Conservation (phyloP, 495 filamentous ascomycete species). For the Cryomyces antarcticus region DNA sequence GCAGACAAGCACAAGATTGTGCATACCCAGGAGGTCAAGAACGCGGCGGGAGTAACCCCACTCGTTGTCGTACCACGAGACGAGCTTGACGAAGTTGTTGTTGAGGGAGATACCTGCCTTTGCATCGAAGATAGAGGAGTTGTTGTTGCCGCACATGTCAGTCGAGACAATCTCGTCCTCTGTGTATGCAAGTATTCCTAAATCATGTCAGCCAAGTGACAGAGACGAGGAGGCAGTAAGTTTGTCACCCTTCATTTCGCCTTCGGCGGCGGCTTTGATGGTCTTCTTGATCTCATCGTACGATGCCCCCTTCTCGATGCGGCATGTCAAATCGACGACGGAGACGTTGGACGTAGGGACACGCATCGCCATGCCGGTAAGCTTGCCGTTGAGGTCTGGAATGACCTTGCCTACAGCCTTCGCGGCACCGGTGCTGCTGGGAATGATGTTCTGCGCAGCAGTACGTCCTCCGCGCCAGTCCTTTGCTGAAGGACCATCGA, state of each 20-base stretch:
- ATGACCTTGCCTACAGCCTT: conserved; percentile 99
- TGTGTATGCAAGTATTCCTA: conserved; percentile 80
- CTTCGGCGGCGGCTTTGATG: conserved; percentile 75
- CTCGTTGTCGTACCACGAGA: conserved; percentile 96
- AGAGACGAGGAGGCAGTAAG: not conserved
- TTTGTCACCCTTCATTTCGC: conserved; percentile 61
- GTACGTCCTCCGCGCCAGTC: conserved; percentile 98
- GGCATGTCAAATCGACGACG: conserved; percentile 91
- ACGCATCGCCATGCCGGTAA: conserved; percentile 98
- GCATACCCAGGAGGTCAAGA: conserved; percentile 64
- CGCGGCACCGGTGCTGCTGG: conserved; percentile 95
- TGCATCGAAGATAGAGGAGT: conserved; percentile 97
- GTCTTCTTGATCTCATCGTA: conserved; percentile 89
- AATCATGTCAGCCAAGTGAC: not conserved
- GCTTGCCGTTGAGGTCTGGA: conserved; percentile 90
- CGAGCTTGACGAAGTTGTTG: conserved; percentile 94
- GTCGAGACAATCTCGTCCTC: conserved; percentile 93
- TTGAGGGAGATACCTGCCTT: conserved; percentile 98
- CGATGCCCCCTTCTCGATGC: conserved; percentile 68
- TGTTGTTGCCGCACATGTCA: conserved; percentile 75
- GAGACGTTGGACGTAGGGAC: conserved; percentile 97
- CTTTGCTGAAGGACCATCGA: conserved; percentile 92
- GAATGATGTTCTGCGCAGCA: conserved; percentile 99
- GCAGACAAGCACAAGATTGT: not conserved
- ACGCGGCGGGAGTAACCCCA: conserved; percentile 98